Percentiles rank a stretch among this genome's conserved stretches.
These are phyloP conservation scores for Cladosporium cucumerinum DNA, from an alignment of 2,329 filamentous ascomycete species.

Conservation along the genomic window DNA sequence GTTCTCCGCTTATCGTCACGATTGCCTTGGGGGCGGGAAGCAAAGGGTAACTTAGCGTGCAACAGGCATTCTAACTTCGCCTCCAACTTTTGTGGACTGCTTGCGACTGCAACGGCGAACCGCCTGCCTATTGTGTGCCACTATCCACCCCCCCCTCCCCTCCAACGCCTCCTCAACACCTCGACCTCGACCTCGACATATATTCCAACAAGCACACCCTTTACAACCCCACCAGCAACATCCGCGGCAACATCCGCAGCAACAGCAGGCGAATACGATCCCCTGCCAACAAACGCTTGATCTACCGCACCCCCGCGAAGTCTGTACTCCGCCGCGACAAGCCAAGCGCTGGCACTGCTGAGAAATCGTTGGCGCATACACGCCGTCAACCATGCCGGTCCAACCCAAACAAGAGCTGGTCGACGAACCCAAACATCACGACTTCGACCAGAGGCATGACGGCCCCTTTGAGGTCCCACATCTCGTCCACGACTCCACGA, in stretches of 20 bases:
- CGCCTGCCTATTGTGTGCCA: no score
- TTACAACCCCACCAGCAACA: not conserved
- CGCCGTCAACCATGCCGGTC: not conserved
- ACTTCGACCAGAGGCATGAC: constrained; percentile 36
- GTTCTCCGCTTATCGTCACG: not conserved
- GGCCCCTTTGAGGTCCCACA: constrained; percentile 26
- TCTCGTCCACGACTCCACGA: constrained; percentile 24
- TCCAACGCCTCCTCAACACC: not conserved
- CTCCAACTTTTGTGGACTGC: constrained; percentile 9
- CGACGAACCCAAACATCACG: constrained; percentile 27
- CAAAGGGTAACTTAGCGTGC: not conserved
- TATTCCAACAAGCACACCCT: not conserved
- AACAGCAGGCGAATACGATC: not conserved
- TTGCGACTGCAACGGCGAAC: not conserved
- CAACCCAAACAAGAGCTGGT: not conserved
- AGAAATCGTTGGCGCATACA: constrained; percentile 7
- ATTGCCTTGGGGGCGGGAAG: not conserved
- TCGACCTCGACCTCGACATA: not conserved
- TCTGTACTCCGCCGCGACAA: not conserved
- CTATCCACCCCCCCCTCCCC: no score
- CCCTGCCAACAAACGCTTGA: not conserved
- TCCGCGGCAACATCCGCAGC: not conserved
- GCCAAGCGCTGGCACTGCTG: constrained; percentile 13
- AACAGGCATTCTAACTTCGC: not conserved
- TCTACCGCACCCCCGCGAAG: not conserved